Evolutionary conservation across 2,329 filamentous ascomycete genomes (phyloP).

Genomic region (Trichophyton simii): DNA sequence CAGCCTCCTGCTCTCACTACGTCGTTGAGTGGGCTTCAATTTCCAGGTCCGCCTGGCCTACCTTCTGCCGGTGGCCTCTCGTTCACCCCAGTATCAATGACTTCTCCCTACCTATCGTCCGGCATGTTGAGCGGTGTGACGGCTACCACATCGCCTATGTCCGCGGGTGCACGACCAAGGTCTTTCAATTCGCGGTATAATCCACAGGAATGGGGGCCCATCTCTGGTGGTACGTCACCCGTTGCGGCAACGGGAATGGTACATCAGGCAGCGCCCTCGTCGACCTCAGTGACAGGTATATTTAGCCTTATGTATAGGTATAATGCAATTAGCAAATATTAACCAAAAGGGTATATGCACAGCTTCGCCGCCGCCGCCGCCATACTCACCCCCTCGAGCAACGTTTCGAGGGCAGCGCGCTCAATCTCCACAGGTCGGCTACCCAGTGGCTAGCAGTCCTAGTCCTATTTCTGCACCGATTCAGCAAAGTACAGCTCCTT

Average conservation of each 20-base stretch:
- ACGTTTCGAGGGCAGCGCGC: slow-evolving; percentile 1
- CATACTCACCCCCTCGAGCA: slow-evolving; percentile 13
- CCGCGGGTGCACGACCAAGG: slow-evolving; percentile 32
- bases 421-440: slow-evolving; percentile 7
- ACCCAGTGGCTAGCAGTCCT: slow-evolving; percentile 2
- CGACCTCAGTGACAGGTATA: slow-evolving; percentile 10
- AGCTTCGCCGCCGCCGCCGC: slow-evolving; percentile 17
- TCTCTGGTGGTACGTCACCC: slow-evolving; percentile 16
- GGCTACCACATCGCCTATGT: slow-evolving; percentile 26
- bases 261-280: background rate
- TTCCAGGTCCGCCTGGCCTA: slow-evolving; percentile 22
- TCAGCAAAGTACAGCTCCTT: background rate
- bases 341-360: background rate
- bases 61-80: slow-evolving; percentile 16
- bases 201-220: slow-evolving; percentile 38
- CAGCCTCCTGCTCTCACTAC: slow-evolving; percentile 34
- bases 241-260: slow-evolving; percentile 9
- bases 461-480: slow-evolving; percentile 5
- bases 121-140: slow-evolving; percentile 15
- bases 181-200: slow-evolving; percentile 36
- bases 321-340: background rate
- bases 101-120: slow-evolving; percentile 27
- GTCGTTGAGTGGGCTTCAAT: slow-evolving; percentile 26
- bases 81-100: slow-evolving; percentile 16
- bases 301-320: background rate